Evolutionary conservation across 148 eudicot species (phyloP).

Genomic region (Silene conica): DNA sequence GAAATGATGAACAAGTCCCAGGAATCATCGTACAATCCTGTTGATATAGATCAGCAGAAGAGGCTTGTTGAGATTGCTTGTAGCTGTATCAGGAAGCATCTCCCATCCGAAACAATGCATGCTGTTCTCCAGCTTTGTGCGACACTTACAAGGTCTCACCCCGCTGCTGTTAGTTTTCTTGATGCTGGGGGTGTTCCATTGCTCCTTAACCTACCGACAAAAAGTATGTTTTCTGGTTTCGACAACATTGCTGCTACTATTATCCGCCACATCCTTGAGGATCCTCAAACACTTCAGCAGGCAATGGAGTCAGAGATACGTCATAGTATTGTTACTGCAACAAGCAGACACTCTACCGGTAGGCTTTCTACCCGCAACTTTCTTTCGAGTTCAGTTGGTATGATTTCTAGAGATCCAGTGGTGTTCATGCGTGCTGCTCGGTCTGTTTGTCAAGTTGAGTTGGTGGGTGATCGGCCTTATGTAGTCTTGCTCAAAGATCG

Average conservation of each 20-base stretch:
- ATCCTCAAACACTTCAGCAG: slow-evolving; percentile 93
- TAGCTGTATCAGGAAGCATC: slow-evolving; percentile 59
- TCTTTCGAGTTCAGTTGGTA: slow-evolving; percentile 58
- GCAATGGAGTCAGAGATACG: slow-evolving; percentile 97
- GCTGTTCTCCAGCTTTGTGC: slow-evolving; percentile 93
- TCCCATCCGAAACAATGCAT: slow-evolving; percentile 89
- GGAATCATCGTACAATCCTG: slow-evolving; percentile 39
- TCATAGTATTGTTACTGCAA: slow-evolving; percentile 66
- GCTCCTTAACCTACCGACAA: slow-evolving; percentile 83
- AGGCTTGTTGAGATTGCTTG: slow-evolving; percentile 76
- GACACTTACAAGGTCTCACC: slow-evolving; percentile 67
- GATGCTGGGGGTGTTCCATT: slow-evolving; percentile 81
- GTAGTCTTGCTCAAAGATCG: slow-evolving; percentile 79
- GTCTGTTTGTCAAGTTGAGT: slow-evolving; percentile 93
- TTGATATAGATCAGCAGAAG: slow-evolving; percentile 64
- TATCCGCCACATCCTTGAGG: slow-evolving; percentile 96
- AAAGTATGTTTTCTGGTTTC: slow-evolving; percentile 81
- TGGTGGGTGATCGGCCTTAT: slow-evolving; percentile 92
- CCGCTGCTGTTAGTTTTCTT: slow-evolving; percentile 76
- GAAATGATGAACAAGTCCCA: slow-evolving; percentile 56
- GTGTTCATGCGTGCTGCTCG: slow-evolving; percentile 86
- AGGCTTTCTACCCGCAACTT: slow-evolving; percentile 82
- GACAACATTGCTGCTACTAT: slow-evolving; percentile 87
- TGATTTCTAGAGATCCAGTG: slow-evolving; percentile 77
- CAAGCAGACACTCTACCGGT: slow-evolving; percentile 77